phyloP scores from a whole-genome alignment of 1,284 basidiomycete genomes.

The Neolentinus lepideus region DNA sequence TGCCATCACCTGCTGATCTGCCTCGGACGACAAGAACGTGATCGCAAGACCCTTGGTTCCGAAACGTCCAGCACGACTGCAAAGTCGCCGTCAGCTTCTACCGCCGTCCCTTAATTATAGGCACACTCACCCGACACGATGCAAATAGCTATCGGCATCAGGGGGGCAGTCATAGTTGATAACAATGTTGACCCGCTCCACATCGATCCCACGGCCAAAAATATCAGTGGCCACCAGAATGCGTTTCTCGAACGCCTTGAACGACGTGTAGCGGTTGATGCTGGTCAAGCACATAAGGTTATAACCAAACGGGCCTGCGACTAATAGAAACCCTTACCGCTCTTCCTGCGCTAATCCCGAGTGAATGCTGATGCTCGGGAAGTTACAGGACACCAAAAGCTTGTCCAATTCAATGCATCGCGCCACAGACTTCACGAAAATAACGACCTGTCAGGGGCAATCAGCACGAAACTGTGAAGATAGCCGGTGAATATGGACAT shows the following conservation, averaged over 20 bases:
- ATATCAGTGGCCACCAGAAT: conserved; percentile 98
- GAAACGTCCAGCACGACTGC: conserved; percentile 94
- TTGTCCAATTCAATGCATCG: conserved; percentile 97
- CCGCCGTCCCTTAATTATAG: background rate
- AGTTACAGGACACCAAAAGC: conserved; percentile 94
- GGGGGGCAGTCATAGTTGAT: conserved; percentile 94
- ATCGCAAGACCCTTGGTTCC: conserved; percentile 99
- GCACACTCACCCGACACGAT: conserved; percentile 87
- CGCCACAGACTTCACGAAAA: conserved; percentile 97
- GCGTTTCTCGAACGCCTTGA: conserved; percentile 99
- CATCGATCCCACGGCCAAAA: conserved; percentile 96
- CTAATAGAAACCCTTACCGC: conserved; percentile 52
- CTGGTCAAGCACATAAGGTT: conserved; percentile 29
- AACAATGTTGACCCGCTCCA: conserved; percentile 96
- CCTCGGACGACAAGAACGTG: conserved; percentile 90
- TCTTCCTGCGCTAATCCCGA: conserved; percentile 93
- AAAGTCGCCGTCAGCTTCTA: background rate
- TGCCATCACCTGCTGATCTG: conserved; percentile 90
- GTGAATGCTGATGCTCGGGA: conserved; percentile 97
- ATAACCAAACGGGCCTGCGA: conserved; percentile 7
- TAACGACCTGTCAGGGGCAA: conserved; percentile 71
- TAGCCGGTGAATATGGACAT: conserved; percentile 9
- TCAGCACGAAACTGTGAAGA: conserved; percentile 1
- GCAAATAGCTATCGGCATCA: conserved; percentile 97
- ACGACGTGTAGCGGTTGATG: conserved; percentile 96